Conservation (phyloP, 768 basidiomycete genomes). For the Mycena metata region DNA sequence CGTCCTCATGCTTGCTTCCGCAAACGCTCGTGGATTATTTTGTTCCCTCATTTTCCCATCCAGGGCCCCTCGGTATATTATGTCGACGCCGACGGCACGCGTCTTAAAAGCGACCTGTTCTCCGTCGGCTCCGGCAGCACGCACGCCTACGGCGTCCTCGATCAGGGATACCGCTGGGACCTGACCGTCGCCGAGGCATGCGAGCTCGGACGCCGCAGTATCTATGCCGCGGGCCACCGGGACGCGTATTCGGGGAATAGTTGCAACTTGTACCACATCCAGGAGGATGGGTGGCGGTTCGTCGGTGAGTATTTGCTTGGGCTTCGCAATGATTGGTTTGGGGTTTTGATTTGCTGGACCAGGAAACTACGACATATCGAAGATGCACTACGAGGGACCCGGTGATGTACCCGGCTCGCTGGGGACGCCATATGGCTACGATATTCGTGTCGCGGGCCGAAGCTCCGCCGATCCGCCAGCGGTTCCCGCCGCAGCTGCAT, state of each 20-base stretch:
- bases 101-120: conserved; percentile 95
- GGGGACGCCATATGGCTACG: conserved; percentile 83
- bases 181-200: conserved; percentile 92
- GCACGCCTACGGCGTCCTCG: conserved; percentile 97
- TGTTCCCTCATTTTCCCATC: not conserved
- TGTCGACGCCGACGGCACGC: conserved; percentile 96
- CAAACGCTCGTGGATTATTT: not conserved
- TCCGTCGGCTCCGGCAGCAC: conserved; percentile 98
- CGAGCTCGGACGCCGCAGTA: conserved; percentile 92
- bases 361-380: conserved; percentile 94
- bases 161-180: conserved; percentile 96
- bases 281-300: conserved; percentile 95
- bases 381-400: conserved; percentile 92
- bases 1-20: conserved; percentile 44
- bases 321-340: too few species aligned
- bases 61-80: conserved; percentile 97
- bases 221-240: conserved; percentile 97
- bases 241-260: conserved; percentile 97
- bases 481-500: too few species aligned
- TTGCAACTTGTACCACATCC: conserved; percentile 95
- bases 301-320: too few species aligned
- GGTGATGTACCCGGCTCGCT: conserved; percentile 74
- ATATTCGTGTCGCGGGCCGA: conserved; percentile 71
- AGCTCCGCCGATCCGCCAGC: conserved; percentile 52
- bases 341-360: conserved; percentile 25